Percentiles rank a stretch among this genome's conserved stretches.
phyloP scores from a whole-genome alignment of 768 basidiomycete species.

The Kwoniella mangroviensis region DNA sequence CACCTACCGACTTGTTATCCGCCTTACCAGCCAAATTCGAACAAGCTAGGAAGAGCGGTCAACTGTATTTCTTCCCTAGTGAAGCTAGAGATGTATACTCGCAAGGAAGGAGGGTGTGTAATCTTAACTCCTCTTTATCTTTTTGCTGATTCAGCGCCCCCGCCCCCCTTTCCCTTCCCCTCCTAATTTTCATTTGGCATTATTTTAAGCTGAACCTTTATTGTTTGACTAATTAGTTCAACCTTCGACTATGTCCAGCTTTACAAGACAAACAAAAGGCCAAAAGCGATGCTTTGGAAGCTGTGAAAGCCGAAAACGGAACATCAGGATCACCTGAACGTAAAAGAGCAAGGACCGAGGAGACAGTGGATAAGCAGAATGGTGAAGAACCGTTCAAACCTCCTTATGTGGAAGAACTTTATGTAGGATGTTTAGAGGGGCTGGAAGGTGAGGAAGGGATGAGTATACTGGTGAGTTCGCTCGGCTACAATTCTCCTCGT shows the following conservation, averaged over 20 bases:
- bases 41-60: conserved; percentile 62
- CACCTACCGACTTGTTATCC: conserved; percentile 46
- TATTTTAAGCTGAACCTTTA: not conserved
- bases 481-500: not conserved
- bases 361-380: conserved; percentile 41
- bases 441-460: conserved; percentile 64
- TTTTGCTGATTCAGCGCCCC: no score
- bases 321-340: conserved; percentile 33
- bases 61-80: conserved; percentile 80
- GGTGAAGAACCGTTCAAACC: conserved; percentile 73
- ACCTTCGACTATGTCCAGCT: conserved; percentile 83
- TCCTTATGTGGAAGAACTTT: conserved; percentile 77
- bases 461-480: conserved; percentile 50
- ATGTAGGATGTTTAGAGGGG: conserved; percentile 71
- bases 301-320: conserved; percentile 57
- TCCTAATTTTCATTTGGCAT: no score
- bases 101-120: conserved; percentile 67
- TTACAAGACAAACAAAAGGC: conserved; percentile 73
- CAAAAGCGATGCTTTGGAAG: conserved; percentile 57
- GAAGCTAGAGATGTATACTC: conserved; percentile 68
- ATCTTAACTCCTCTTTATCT: conserved; percentile 28
- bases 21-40: conserved; percentile 49
- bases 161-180: no score
- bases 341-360: conserved; percentile 33
- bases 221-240: conserved; percentile 65